Conservation (phyloP, 2,329 filamentous ascomycete species). For the Thyridium curvatum region DNA sequence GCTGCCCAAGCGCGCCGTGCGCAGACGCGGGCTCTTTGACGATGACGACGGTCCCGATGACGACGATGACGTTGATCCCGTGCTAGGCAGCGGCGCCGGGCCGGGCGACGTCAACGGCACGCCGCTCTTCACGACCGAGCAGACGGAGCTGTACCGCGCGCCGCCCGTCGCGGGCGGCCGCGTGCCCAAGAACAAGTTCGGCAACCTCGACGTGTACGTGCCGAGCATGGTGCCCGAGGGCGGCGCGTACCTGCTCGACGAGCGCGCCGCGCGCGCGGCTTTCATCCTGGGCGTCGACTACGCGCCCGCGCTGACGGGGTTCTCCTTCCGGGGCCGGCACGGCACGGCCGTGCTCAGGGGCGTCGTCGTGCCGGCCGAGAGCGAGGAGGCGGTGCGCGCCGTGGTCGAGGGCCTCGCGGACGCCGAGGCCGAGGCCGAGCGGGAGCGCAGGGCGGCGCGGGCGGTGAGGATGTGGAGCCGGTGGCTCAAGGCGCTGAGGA, state of each 20-base stretch:
- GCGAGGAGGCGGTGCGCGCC: conserved; percentile 63
- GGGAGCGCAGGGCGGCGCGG: conserved; percentile 54
- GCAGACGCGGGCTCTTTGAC: conserved; percentile 9
- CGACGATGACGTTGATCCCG: conserved; percentile 35
- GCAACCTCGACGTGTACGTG: conserved; percentile 91
- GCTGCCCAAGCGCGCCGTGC: conserved; percentile 41
- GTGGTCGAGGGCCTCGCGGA: conserved; percentile 64
- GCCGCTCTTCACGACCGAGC: conserved; percentile 54
- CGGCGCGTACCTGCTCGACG: conserved; percentile 62
- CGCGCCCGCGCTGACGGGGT: conserved; percentile 84
- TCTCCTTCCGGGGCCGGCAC: conserved; percentile 77
- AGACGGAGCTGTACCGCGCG: conserved; percentile 68
- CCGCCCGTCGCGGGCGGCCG: conserved; percentile 69
- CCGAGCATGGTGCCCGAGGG: conserved; percentile 84
- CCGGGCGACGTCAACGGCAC: conserved; percentile 33
- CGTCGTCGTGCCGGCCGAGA: conserved; percentile 67
- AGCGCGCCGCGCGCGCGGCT: conserved; percentile 63
- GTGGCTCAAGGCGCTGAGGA: conserved; percentile 71
- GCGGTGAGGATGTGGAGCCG: conserved; percentile 67
- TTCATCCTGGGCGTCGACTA: conserved; percentile 75
- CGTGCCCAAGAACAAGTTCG: conserved; percentile 86
- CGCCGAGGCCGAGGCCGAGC: conserved; percentile 56
- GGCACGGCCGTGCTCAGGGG: conserved; percentile 81
- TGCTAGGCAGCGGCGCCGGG: conserved; percentile 33
- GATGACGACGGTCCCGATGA: conserved; percentile 19